Conservation (phyloP, 345 rosid species). For the Aethionema arabicum region DNA sequence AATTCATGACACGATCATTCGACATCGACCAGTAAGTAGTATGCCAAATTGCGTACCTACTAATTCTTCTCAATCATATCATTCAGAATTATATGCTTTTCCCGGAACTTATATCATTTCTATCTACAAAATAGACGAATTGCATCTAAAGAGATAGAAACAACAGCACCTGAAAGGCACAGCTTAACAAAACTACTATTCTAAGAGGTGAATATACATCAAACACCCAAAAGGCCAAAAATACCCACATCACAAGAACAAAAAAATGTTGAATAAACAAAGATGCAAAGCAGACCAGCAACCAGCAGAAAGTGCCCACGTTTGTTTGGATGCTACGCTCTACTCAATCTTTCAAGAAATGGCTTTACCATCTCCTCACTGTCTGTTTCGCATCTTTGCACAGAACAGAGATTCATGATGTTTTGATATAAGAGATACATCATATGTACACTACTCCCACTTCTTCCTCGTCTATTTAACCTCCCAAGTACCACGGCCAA, state of each 20-base stretch:
- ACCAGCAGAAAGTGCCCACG: slow-evolving; percentile 18
- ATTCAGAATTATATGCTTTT: no score
- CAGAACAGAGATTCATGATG: background rate
- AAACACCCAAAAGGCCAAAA: slow-evolving; percentile 26
- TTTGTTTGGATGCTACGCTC: background rate
- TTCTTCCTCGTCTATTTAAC: slow-evolving; percentile 16
- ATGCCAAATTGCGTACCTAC: no score
- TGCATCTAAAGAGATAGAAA: background rate
- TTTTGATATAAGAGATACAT: slow-evolving; percentile 20
- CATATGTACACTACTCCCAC: slow-evolving; percentile 28
- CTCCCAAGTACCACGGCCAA: slow-evolving; percentile 11
- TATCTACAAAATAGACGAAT: background rate
- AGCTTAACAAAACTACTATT: slow-evolving; percentile 17
- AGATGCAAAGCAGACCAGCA: slow-evolving; percentile 10
- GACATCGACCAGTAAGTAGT: no score
- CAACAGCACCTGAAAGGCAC: background rate
- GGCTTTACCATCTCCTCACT: slow-evolving; percentile 12
- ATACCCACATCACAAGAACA: slow-evolving; percentile 13
- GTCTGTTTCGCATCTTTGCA: slow-evolving; percentile 10
- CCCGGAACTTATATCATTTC: no score
- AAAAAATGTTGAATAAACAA: slow-evolving; percentile 1
- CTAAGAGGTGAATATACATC: slow-evolving; percentile 29
- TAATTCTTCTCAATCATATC: no score
- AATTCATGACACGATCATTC: no score
- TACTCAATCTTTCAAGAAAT: no score